Evolutionary conservation across 2,329 filamentous ascomycete species (phyloP).

Genomic region (Aureobasidium sp.): DNA sequence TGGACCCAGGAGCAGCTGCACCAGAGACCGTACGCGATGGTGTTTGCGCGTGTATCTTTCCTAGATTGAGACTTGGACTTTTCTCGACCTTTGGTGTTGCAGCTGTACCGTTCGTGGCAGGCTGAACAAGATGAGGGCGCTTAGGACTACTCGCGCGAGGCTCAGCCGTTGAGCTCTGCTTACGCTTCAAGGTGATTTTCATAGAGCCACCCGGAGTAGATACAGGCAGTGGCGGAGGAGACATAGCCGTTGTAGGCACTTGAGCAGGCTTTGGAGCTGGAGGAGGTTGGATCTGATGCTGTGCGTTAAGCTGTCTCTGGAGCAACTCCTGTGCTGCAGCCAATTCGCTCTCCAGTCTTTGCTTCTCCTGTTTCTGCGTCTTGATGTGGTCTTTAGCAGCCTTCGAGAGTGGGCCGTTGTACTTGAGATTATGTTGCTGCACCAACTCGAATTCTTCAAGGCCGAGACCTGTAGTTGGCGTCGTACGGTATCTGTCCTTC

Average conservation of each 20-base stretch:
- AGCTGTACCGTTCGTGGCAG: conserved; percentile 6
- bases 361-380: conserved; percentile 15
- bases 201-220: conserved; percentile 10
- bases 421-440: conserved; percentile 24
- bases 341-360: background rate
- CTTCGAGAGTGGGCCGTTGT: conserved; percentile 25
- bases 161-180: conserved; percentile 20
- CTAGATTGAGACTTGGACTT: conserved; percentile 1
- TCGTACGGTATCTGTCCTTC: conserved; percentile 22
- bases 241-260: conserved; percentile 12
- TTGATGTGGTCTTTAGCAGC: conserved; percentile 17
- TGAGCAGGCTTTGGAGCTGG: conserved; percentile 7
- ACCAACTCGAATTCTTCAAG: conserved; percentile 26
- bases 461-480: conserved; percentile 23
- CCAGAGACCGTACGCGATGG: conserved; percentile 4
- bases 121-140: conserved; percentile 20
- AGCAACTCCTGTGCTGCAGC: conserved; percentile 9
- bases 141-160: conserved; percentile 23
- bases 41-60: background rate
- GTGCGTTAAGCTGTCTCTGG: background rate
- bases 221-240: conserved; percentile 16
- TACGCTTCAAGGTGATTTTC: conserved; percentile 27
- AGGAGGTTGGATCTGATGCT: background rate
- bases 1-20: background rate
- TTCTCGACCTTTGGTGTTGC: conserved; percentile 13